These are phyloP conservation scores for Elsinoe necatrix DNA, from an alignment of 2,329 filamentous ascomycete genomes.

Conservation along the genomic window DNA sequence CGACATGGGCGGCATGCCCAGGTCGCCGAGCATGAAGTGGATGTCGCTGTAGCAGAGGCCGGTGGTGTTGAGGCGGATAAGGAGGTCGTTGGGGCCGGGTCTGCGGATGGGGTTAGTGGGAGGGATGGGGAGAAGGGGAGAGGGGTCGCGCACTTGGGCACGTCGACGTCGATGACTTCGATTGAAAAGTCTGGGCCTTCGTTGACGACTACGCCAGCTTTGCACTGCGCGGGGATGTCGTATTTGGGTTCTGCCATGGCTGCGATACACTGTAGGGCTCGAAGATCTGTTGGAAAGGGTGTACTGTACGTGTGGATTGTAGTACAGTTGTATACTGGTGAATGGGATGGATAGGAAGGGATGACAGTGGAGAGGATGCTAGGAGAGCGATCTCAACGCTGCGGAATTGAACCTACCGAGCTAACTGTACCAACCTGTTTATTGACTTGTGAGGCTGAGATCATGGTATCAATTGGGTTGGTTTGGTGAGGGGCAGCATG, in stretches of 20 bases:
- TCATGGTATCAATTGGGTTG: not conserved
- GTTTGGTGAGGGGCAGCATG: not conserved
- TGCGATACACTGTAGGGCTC: too few species aligned
- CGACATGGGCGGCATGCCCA: constrained; percentile 41
- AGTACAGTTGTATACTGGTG: not conserved
- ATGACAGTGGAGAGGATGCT: not conserved
- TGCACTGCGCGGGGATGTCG: constrained; percentile 42
- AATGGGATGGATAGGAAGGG: not conserved
- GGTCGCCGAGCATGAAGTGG: constrained; percentile 50
- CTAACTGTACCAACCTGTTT: not conserved
- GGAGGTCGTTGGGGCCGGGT: constrained; percentile 45
- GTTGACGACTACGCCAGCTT: constrained; percentile 44
- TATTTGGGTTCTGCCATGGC: constrained; percentile 14
- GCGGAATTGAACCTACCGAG: constrained; percentile 7
- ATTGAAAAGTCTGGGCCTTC: constrained; percentile 43
- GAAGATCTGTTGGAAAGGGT: not conserved
- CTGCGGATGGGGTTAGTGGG: constrained; percentile 1
- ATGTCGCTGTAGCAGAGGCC: constrained; percentile 52
- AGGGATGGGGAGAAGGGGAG: not conserved
- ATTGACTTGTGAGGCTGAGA: not conserved
- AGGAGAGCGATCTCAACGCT: not conserved
- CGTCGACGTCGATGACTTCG: constrained; percentile 41
- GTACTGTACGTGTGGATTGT: not conserved
- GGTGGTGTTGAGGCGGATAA: constrained; percentile 50
- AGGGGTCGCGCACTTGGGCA: constrained; percentile 33